Evolutionary conservation across 352 stramenopile species (phyloP), one percentile per base, ranked within the genome.

Genomic region (Phytophthora chlamydospora): DNA sequence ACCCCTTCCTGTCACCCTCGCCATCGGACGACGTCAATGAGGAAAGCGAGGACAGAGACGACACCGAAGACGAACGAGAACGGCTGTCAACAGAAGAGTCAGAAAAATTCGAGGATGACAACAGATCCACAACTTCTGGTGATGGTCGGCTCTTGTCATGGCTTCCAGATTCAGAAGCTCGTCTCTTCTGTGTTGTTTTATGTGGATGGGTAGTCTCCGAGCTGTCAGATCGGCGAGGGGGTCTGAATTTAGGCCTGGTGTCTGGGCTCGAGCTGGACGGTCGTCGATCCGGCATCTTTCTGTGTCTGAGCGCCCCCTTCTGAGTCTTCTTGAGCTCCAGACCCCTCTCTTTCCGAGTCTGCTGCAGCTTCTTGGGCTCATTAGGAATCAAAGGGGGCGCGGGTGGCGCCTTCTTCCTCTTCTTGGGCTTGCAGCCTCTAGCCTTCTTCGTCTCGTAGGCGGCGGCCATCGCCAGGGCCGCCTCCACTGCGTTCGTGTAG

Each of bases 391-490:
- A 34, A 10, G 61, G 51, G 14, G 61, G 61, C 1, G 61, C 60
- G 27, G 38, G 32, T 2, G 12, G 27, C 6, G 16, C 32, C 40
- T 53, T 55, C 45, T 57, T 45, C 36, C 60, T 62, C 11, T 55
- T 58, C 6, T 31, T 6, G 6, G 46, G 12, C 9, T 67, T 2
- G 21, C 21, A 24, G 21, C 21, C 21, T 3, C 21, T 24, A 24
- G 21, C 21, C 11, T 52, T 44, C 1, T 43, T 43, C 6, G 43
- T 54, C n/a, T 68, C 51, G 8, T 67, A 39, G 21, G 58, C 63
- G 29, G 68, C 68, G 19, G 68, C 68, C 58, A 76, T 66, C 39
- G 62, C 68, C 39, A 76, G 39, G 33, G 68, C 68, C 40, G 53
- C 41, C 39, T 73, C 29, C 42, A 76, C 68, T 13, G 63, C 68